Percentiles rank a stretch among this genome's conserved stretches.
Evolutionary conservation across 1,284 basidiomycete species (phyloP).

Genomic region (Polyporus tsugae): DNA sequence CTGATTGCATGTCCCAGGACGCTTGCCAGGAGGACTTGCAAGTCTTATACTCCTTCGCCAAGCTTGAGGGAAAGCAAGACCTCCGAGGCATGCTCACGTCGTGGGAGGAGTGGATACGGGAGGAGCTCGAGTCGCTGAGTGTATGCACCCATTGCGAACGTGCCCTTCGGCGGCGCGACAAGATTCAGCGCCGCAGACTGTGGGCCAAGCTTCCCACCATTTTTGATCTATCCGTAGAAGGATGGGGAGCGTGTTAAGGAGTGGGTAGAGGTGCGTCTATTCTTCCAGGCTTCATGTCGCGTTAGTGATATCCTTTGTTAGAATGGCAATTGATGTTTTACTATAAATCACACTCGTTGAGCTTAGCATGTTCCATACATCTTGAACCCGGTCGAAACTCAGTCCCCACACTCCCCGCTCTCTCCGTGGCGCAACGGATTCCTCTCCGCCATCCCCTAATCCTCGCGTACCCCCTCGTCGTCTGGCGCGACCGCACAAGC

Average conservation of each 20-base stretch:
- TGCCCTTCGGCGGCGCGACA: neutral
- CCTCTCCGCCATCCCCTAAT: conserved; percentile 4
- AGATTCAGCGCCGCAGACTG: neutral
- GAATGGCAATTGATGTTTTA: too few species aligned
- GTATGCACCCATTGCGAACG: neutral
- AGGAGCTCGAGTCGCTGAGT: neutral
- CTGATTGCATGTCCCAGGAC: neutral
- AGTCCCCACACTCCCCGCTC: neutral
- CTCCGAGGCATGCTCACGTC: neutral
- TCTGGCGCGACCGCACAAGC: neutral
- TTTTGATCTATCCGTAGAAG: neutral
- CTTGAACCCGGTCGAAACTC: neutral
- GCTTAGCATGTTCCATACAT: too few species aligned
- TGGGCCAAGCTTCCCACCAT: neutral
- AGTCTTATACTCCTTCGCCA: too few species aligned
- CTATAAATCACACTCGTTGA: too few species aligned
- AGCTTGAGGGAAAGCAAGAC: neutral
- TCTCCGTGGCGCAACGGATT: neutral
- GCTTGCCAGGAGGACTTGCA: neutral
- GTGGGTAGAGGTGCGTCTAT: neutral
- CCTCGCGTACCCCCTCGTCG: neutral
- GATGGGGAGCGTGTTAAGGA: neutral
- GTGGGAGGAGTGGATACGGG: neutral
- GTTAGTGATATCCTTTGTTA: too few species aligned
- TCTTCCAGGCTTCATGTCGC: neutral